Evolutionary conservation across 2,329 filamentous ascomycete genomes (phyloP), one percentile per base, ranked within the genome.

Genomic region (Hypoxylon rubiginosum): DNA sequence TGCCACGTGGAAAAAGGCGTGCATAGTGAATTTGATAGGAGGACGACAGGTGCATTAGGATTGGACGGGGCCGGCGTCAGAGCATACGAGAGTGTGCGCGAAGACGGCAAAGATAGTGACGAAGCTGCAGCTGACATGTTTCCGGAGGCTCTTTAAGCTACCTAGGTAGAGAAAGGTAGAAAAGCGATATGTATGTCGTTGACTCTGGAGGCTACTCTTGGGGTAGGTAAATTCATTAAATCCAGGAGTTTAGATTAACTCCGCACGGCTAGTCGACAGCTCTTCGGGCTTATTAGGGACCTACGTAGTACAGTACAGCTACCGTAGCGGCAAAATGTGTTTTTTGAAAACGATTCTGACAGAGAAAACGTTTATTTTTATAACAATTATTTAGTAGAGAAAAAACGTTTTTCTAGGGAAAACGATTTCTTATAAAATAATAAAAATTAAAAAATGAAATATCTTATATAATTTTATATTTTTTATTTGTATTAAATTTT

Each of bases 11-110:
- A 59, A 43, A 78, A 72, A 10, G 79, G 76, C 9, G 80, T 73
- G 58, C 75, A 73, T 15, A 84, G 76, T 0, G 81, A 76, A 62
- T 82, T 82, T 41, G 80, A 76, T 4, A 83, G 71, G 1, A 83
- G 62, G 15, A 83, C 71, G 21, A 56, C 26, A 3, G 59, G 52
- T 9, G 34, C 36, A 10, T 57, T n/a, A 24, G 36, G 30, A 2
- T 46, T 43, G 34, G 24, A 80, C 57, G 15, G 78, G 77, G 10
- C 70, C 71, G 11, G 72, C 62, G 11, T 70, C 32, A 4, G 71
- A 72, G 10, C 67, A 24, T 64, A 67, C 11, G 45, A 57, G 5
- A 67, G 55, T 6, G 43, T 52, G 30, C 64, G 57, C 13, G 51
- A 50, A 30, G 49, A 52, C 19, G 54, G 36, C 26, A 64, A 41